These are phyloP conservation scores for Lepidium campestre DNA, from an alignment of 441 rosid species.

Conservation along the genomic window DNA sequence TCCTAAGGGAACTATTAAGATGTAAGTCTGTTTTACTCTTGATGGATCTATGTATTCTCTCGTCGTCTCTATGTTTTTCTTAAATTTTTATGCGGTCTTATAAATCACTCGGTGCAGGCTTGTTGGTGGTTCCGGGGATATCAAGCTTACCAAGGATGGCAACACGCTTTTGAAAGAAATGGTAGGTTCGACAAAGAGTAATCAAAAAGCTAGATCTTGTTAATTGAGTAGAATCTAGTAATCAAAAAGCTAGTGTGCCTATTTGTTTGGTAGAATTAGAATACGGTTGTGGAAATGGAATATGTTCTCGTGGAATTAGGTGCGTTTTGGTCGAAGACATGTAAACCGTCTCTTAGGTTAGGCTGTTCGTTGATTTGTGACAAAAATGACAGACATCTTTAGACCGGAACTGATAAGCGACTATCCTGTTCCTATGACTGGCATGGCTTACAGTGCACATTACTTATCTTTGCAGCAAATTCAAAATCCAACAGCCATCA, in stretches of 20 bases:
- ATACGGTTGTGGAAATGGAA: neutral
- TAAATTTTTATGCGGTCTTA: neutral
- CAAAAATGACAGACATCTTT: neutral
- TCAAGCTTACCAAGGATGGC: conserved; percentile 94
- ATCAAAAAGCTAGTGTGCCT: conserved; percentile 4
- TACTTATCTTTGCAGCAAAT: conserved; percentile 66
- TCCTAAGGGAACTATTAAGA: conserved; percentile 96
- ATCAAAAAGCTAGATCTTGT: conserved; percentile 19
- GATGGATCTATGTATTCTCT: neutral
- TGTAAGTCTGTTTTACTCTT: conserved; percentile 33
- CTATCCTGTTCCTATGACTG: neutral
- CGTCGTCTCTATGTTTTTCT: neutral
- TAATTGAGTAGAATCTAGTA: neutral
- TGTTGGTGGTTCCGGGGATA: conserved; percentile 96
- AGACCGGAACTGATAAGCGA: neutral
- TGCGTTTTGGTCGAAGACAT: neutral
- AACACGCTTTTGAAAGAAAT: conserved; percentile 93
- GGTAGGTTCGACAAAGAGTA: conserved; percentile 32
- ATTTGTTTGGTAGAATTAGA: neutral
- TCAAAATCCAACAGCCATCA: conserved; percentile 92
- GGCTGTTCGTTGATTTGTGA: neutral
- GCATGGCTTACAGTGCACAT: neutral
- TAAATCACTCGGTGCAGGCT: conserved; percentile 45
- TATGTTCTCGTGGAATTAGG: neutral
- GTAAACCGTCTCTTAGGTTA: neutral